phyloP scores from a whole-genome alignment of 768 basidiomycete species.

The Leucocoprinus leucothites region DNA sequence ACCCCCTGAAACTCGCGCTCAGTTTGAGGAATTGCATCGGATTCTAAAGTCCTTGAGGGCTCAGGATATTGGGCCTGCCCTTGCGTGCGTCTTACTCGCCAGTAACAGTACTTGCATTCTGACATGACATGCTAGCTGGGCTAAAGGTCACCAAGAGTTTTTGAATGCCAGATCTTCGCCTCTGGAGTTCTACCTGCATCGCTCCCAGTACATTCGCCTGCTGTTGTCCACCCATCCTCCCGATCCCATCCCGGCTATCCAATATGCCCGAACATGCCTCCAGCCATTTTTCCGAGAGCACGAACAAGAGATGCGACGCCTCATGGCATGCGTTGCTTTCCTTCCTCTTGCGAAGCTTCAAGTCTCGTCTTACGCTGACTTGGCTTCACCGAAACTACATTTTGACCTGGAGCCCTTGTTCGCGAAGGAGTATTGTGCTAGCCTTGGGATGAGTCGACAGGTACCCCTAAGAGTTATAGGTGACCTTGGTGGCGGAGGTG shows the following conservation, averaged over 20 bases:
- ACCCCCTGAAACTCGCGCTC: conserved; percentile 41
- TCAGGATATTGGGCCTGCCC: conserved; percentile 70
- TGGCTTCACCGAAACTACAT: conserved; percentile 70
- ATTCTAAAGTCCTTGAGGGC: conserved; percentile 66
- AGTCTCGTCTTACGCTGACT: conserved; percentile 69
- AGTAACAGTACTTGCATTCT: conserved; percentile 1
- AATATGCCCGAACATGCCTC: conserved; percentile 71
- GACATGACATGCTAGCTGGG: conserved; percentile 62
- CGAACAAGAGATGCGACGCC: conserved; percentile 58
- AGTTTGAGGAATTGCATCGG: conserved; percentile 69
- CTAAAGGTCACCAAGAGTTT: conserved; percentile 59
- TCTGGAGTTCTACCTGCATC: conserved; percentile 87
- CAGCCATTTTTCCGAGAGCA: conserved; percentile 63
- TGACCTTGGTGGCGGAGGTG: conserved; percentile 91
- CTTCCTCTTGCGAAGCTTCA: conserved; percentile 67
- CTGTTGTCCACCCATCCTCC: conserved; percentile 62
- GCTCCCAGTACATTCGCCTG: conserved; percentile 84
- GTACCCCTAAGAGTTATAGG: conserved; percentile 86
- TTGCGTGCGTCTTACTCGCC: conserved; percentile 47
- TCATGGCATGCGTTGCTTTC: conserved; percentile 68
- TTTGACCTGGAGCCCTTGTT: conserved; percentile 80
- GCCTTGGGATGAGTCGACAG: conserved; percentile 84
- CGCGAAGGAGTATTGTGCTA: conserved; percentile 85
- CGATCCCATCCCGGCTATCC: conserved; percentile 56
- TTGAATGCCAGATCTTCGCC: conserved; percentile 70